Evolutionary conservation across 495 filamentous ascomycete genomes (phyloP).

Genomic region (Annulohypoxylon nitens): DNA sequence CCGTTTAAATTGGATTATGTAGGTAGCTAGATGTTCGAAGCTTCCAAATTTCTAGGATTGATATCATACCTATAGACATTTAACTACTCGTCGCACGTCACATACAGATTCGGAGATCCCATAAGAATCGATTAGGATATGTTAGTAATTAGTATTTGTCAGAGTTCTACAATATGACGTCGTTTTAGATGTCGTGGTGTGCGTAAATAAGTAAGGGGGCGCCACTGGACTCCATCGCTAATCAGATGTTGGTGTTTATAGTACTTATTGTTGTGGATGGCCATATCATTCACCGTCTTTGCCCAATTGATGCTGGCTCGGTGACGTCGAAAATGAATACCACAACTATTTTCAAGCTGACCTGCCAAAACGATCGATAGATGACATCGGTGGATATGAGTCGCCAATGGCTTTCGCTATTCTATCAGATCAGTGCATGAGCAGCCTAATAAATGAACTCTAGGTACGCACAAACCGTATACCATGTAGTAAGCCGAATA

Average conservation of each 20-base stretch:
- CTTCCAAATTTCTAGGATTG: too few species aligned
- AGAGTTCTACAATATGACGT: neutral
- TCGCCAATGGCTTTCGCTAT: neutral
- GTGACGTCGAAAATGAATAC: neutral
- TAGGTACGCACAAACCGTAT: neutral
- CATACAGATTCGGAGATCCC: neutral
- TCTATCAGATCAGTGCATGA: neutral
- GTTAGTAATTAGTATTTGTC: neutral
- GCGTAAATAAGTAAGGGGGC: neutral
- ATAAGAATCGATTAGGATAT: neutral
- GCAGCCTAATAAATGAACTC: neutral
- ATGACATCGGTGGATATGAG: neutral
- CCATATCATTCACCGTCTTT: neutral
- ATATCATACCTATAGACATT: too few species aligned
- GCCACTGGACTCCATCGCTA: neutral
- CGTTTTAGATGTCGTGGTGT: neutral
- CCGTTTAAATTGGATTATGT: too few species aligned
- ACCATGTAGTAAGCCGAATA: conserved; percentile 25
- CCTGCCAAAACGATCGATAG: neutral
- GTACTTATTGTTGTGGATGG: neutral
- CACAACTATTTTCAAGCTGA: neutral
- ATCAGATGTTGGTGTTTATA: too few species aligned
- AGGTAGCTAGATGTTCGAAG: too few species aligned
- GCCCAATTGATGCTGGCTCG: neutral
- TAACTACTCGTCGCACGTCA: neutral